Evolutionary conservation across 495 filamentous ascomycete species (phyloP).

Genomic region (Acidomyces sp.): DNA sequence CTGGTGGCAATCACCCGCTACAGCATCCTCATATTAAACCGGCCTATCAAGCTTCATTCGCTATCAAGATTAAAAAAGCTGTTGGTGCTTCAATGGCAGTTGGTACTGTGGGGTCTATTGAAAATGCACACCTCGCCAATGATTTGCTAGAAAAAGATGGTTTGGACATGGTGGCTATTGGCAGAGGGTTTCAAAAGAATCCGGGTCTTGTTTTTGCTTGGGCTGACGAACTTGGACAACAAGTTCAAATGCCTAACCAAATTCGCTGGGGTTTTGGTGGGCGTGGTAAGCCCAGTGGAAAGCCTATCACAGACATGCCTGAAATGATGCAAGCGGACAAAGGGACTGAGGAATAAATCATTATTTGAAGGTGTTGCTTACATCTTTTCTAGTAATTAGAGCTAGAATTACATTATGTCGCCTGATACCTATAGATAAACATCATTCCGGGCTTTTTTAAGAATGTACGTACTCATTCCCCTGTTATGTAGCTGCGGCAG

Average conservation of each 20-base stretch:
- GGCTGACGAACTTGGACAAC: constrained; percentile 52
- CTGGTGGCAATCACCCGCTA: constrained; percentile 43
- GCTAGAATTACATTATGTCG: too few species aligned
- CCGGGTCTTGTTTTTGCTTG: constrained; percentile 54
- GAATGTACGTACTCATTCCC: too few species aligned
- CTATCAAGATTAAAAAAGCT: constrained; percentile 48
- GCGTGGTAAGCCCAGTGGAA: constrained; percentile 19
- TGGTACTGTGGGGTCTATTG: constrained; percentile 49
- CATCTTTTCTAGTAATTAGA: too few species aligned
- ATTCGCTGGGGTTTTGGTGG: constrained; percentile 48
- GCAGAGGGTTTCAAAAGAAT: constrained; percentile 57
- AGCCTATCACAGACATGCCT: constrained; percentile 2
- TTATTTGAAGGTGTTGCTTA: too few species aligned
- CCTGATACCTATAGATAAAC: too few species aligned
- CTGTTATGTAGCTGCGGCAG: too few species aligned
- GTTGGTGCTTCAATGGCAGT: constrained; percentile 48
- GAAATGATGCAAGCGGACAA: neutral
- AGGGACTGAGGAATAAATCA: too few species aligned
- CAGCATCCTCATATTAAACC: constrained; percentile 46
- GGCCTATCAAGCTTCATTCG: constrained; percentile 55
- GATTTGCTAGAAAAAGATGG: constrained; percentile 39
- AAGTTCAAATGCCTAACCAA: constrained; percentile 53
- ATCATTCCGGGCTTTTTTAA: too few species aligned
- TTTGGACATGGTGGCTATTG: constrained; percentile 48
- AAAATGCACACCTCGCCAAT: constrained; percentile 43